Evolutionary conservation across 305 asterid genomes (phyloP).

Genomic region (Andrographis paniculata): DNA sequence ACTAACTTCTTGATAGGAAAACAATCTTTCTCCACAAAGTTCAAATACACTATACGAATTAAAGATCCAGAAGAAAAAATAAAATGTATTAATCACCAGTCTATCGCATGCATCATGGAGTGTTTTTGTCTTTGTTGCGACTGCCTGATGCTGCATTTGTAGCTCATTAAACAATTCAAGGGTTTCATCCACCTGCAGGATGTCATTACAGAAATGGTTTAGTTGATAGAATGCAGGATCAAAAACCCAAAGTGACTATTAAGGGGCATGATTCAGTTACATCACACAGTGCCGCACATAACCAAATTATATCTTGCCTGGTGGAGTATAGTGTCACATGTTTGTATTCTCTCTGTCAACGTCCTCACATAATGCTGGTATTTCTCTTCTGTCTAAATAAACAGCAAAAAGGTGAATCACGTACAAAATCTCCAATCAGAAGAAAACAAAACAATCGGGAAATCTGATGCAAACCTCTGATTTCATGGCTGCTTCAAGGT

Average conservation of each 20-base stretch:
- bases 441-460: constrained; percentile 11
- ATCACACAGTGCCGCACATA: constrained; percentile 9
- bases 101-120: constrained; percentile 98
- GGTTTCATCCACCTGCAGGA: constrained; percentile 86
- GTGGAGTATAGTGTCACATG: constrained; percentile 82
- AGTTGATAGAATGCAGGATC: constrained; percentile 14
- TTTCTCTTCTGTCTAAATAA: constrained; percentile 84
- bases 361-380: constrained; percentile 94
- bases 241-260: constrained; percentile 13
- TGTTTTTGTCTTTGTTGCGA: constrained; percentile 92
- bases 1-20: not conserved
- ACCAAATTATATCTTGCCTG: constrained; percentile 44
- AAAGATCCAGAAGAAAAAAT: constrained; percentile 2
- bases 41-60: not conserved
- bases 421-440: constrained; percentile 9
- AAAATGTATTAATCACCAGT: constrained; percentile 37
- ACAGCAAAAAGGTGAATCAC: constrained; percentile 14
- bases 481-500: constrained; percentile 98
- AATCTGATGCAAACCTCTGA: constrained; percentile 69
- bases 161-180: constrained; percentile 84
- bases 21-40: constrained; percentile 7
- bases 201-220: constrained; percentile 16
- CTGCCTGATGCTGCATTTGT: constrained; percentile 95
- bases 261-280: constrained; percentile 7
- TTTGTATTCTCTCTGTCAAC: constrained; percentile 78